Conservation (phyloP, 106 monocot genomes). For the Triglochin maritima region DNA sequence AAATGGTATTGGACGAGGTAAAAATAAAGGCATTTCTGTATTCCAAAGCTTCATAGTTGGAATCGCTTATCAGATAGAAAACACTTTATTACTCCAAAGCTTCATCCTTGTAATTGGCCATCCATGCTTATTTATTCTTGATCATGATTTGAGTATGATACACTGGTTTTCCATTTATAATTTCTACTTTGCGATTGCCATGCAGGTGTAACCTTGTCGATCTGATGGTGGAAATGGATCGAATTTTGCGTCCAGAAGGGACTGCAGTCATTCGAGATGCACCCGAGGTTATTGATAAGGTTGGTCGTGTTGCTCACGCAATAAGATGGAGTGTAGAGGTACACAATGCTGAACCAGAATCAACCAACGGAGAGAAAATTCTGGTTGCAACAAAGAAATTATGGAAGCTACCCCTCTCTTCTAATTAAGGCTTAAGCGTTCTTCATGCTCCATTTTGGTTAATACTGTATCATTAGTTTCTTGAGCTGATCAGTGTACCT, state of each 20-base stretch:
- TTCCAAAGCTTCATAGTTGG: too few species aligned
- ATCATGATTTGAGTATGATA: background rate
- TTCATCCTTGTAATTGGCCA: too few species aligned
- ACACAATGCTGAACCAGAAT: conserved; percentile 57
- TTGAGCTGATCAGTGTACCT: background rate
- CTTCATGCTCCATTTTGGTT: background rate
- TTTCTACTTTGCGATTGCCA: too few species aligned
- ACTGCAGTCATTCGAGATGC: conserved; percentile 54
- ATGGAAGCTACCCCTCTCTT: conserved; percentile 40
- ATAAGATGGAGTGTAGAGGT: conserved; percentile 50
- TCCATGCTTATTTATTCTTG: background rate
- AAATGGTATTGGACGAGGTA: too few species aligned
- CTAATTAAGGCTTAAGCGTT: background rate
- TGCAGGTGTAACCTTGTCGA: conserved; percentile 75
- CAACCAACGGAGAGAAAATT: conserved; percentile 43
- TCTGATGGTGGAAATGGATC: conserved; percentile 91
- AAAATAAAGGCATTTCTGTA: too few species aligned
- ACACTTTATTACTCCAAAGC: too few species aligned
- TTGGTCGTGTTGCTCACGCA: conserved; percentile 37
- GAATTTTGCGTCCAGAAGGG: conserved; percentile 83
- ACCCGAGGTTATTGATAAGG: conserved; percentile 50
- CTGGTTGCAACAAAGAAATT: conserved; percentile 70
- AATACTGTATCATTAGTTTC: background rate
- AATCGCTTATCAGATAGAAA: too few species aligned
- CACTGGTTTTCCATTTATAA: background rate